Base-by-base conservation (phyloP, 495 filamentous ascomycete genomes). In the Filosporella fistucella region DNA sequence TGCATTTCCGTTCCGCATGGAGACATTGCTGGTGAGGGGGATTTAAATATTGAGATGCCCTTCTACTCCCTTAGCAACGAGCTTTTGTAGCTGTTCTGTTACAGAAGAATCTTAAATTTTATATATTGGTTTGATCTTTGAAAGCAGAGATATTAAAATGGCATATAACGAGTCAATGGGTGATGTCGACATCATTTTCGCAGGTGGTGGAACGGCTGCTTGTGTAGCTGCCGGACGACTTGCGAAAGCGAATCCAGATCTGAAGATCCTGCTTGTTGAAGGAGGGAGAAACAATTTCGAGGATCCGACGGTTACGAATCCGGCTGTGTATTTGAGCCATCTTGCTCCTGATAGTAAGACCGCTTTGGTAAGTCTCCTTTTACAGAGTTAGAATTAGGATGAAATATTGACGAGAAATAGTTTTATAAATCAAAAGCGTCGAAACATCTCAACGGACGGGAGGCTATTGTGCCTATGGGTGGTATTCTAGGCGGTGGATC, bases 401-500 rank as follows among this genome's bases (percentile, higher is more conserved):
- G n/a, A n/a, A n/a, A 23, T 16, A 23, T 35, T 45, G 26, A 49
- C 25, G 21, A 13, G 3, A 25, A 14, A 17, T 20, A 58, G 56
- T 55, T 55, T 38, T 59, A 59, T 33, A 59, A 59, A 26, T 48
- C 51, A 12, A 55, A 55, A 22, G 52, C 56, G 35, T 65, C 63
- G 8, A 55, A 66, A 43, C 50, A 74, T 9, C 64, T 82, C n/a
- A 68, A 58, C 42, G 68, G 63, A 21, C 60, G 74, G 40, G 65
- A 66, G 44, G 55, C 63, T 10, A 66, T 76, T 14, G 70, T 85
- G 8, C 68, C 74, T 0, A 63, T 63, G 7, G 79, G 77, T 14
- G 74, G 76, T 32, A 63, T 71, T 1, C 66, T 85, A 0, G 80
- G 81, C 36, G 81, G 80, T 21, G 79, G 78, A 9, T 75, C 68